These are phyloP conservation scores for Amylocarpus encephaloides DNA, from an alignment of 2,329 filamentous ascomycete genomes.

Conservation along the genomic window DNA sequence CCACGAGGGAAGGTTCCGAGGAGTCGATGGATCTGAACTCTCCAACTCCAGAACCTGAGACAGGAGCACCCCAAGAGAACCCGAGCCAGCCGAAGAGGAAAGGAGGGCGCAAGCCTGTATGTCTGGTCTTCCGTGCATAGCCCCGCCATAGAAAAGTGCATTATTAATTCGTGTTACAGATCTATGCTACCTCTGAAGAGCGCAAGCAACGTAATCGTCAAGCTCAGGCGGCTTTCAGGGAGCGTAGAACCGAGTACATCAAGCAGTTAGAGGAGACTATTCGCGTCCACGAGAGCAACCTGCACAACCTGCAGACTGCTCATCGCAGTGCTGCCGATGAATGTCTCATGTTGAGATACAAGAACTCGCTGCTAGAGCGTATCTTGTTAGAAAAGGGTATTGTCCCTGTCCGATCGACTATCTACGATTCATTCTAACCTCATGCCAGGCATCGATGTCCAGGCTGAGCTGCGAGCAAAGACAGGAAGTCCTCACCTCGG, in stretches of 20 bases:
- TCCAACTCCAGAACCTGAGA: conserved; percentile 54
- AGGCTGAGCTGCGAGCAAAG: conserved; percentile 90
- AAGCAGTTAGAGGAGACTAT: conserved; percentile 98
- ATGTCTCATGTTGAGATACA: conserved; percentile 96
- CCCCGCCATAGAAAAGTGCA: conserved; percentile 4
- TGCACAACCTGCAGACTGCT: conserved; percentile 87
- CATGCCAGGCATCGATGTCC: conserved; percentile 80
- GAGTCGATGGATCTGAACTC: conserved; percentile 45
- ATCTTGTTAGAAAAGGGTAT: conserved; percentile 93
- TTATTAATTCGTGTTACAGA: conserved; percentile 47
- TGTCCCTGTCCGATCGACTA: background rate
- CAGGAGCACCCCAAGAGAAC: conserved; percentile 36
- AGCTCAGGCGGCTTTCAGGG: conserved; percentile 93
- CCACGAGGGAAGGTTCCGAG: conserved; percentile 51
- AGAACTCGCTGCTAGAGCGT: conserved; percentile 92
- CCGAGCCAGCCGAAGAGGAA: conserved; percentile 79
- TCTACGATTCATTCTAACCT: conserved; percentile 12
- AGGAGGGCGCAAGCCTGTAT: conserved; percentile 93
- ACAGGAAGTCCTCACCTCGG: conserved; percentile 77
- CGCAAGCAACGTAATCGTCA: conserved; percentile 96
- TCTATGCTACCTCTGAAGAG: conserved; percentile 97
- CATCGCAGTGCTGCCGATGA: conserved; percentile 93
- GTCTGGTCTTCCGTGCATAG: conserved; percentile 38
- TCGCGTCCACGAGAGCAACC: conserved; percentile 89
- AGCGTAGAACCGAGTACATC: conserved; percentile 97